Evolutionary conservation across 805 yeast genomes (phyloP), one percentile per base, ranked within the genome.

Genomic region (Candida ponderosae): DNA sequence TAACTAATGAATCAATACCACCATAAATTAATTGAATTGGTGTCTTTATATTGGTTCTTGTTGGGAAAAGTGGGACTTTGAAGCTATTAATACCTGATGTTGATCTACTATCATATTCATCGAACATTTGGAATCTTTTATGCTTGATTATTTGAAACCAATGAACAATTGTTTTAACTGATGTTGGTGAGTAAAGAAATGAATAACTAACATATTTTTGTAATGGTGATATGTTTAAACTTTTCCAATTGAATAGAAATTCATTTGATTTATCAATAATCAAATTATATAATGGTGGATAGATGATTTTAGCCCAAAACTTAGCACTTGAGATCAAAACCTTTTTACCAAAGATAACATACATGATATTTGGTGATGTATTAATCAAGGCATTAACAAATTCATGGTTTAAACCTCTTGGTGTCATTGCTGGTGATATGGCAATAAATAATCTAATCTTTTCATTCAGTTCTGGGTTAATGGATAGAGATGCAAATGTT

Each of bases 401-500:
- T 51, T 76, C 72, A 46, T 89, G 83, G 44, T 80, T 76, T 19
- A 89, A 64, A 2, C 96, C 93, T 31, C 74, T 80, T 1, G 97
- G 97, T 0, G 95, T 83, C 71, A 93, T 81, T 1, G 97, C 97
- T 0, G 97, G 97, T 0, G 96, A 84, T 31, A 89, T 71, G 3
- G 95, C 96, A 38, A 89, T 74, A 45, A 89, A 79, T 32, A 58
- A 57, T 10, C 66, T 62, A 30, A 77, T 64, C 45, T 72, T 66
- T 10, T 60, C 47, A 1, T 85, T 87, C 42, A 89, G 65, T 4
- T 66, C 65, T 4, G 81, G 76, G 51, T 79, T 77, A 9, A 81
- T 53, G 0, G 94, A 75, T n/a, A 87, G 64, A 11, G 95, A 73
- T 0, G 96, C 96, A 55, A 89, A 80, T 29, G 89, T 87, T 57